Evolutionary conservation across 352 stramenopile species (phyloP), one percentile per base, ranked within the genome.

Genomic region (Phytophthora boehmeriae): DNA sequence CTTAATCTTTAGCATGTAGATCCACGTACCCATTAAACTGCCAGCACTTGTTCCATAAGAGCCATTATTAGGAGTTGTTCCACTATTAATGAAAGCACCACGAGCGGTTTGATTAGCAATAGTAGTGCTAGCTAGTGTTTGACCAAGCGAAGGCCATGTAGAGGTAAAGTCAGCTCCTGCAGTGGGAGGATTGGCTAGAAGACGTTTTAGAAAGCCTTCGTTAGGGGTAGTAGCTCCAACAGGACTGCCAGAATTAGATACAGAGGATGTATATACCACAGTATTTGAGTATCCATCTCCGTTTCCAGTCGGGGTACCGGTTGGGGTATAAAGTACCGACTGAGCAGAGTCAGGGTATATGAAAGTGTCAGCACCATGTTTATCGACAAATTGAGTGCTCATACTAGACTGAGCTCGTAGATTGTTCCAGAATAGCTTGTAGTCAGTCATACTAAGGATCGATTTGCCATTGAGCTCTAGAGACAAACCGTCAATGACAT

Each of bases 261-360:
- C 49, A 0, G 45, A 19, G 8, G 25, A 27, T 13, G 55, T 20
- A 14, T 46, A 36, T 1, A 34, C 45, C 0, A 46, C 25, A 38
- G 2, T 64, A 13, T 64, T 64, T 0, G 47, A n/a, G n/a, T 64
- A 64, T 8, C 47, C 56, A 51, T 58, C 56, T 4, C 56, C 47
- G 5, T 5, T 42, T 13, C 8, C 32, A 0, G 16, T 22, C 2
- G 4, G 25, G 1, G 45, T 27, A 11, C 20, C 35, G 46, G 32
- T 16, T n/a, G n/a, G n/a, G 6, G 2, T 42, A 1, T 49, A 54
- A 9, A 6, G 20, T 1, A 11, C 8, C 0, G 38, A 48, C 14
- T 49, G 38, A 47, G 32, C 55, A 10, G 38, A 5, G 45, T 63
- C 55, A 9, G 36, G 55, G 28, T 16, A 63, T 16, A 63, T 35